phyloP scores from a whole-genome alignment of 2,329 filamentous ascomycete genomes.

The Lomentospora prolificans region DNA sequence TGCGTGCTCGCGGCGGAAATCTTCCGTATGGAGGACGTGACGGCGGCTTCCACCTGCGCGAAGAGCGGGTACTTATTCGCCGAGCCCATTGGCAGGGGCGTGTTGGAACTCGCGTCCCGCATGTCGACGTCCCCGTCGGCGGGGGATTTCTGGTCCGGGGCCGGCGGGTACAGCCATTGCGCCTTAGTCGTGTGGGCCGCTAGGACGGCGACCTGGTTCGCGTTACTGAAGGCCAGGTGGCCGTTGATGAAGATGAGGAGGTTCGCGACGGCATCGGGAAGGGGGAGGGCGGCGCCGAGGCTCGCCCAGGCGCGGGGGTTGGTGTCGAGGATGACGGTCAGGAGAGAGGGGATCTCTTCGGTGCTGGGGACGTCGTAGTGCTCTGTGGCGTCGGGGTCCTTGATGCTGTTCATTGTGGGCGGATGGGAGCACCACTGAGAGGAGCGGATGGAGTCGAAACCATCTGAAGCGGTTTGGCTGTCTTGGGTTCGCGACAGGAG shows the following conservation, averaged over 20 bases:
- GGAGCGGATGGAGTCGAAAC: not conserved
- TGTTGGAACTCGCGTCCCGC: slow-evolving; percentile 33
- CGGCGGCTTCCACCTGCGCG: slow-evolving; percentile 71
- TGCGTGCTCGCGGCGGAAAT: slow-evolving; percentile 62
- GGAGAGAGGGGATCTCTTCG: slow-evolving; percentile 64
- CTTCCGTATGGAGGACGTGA: slow-evolving; percentile 63
- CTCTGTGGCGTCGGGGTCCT: slow-evolving; percentile 46
- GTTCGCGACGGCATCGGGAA: slow-evolving; percentile 76
- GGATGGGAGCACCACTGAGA: not conserved
- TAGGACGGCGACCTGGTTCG: slow-evolving; percentile 85
- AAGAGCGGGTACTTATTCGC: slow-evolving; percentile 95
- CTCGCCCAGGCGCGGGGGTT: slow-evolving; percentile 91
- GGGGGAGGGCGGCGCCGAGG: slow-evolving; percentile 61
- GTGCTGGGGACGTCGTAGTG: slow-evolving; percentile 48
- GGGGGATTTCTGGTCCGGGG: slow-evolving; percentile 11
- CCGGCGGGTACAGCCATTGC: slow-evolving; percentile 74
- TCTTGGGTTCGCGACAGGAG: not conserved
- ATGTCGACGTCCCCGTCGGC: slow-evolving; percentile 48
- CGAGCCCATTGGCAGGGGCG: slow-evolving; percentile 26
- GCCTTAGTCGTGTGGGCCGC: slow-evolving; percentile 82
- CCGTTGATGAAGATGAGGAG: slow-evolving; percentile 95
- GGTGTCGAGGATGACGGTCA: slow-evolving; percentile 87
- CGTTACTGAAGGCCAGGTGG: slow-evolving; percentile 86
- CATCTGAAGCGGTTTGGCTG: slow-evolving; percentile 1
- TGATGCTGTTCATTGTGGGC: slow-evolving; percentile 36